These are phyloP conservation scores for Aspergillus neoniger DNA, from an alignment of 2,329 filamentous ascomycete species.

Conservation along the genomic window DNA sequence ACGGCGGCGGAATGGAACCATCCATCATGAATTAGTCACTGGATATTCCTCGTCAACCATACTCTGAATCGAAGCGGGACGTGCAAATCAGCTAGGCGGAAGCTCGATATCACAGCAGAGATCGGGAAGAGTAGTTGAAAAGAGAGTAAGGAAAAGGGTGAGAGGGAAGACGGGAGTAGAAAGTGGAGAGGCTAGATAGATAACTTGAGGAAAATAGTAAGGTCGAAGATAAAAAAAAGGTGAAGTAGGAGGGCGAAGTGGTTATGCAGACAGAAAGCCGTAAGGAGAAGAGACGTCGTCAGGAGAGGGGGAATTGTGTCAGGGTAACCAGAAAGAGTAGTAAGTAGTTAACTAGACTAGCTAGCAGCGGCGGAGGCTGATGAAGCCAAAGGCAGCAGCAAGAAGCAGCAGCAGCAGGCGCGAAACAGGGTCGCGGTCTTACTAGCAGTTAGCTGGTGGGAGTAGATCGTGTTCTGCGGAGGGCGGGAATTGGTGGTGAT, in stretches of 20 bases:
- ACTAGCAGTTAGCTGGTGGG: slow-evolving; percentile 1
- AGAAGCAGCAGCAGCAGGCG: not conserved
- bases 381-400: too few species aligned
- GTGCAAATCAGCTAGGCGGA: not conserved
- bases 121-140: slow-evolving; percentile 1
- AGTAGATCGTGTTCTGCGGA: slow-evolving; percentile 5
- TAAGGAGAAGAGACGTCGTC: slow-evolving; percentile 5
- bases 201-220: not conserved
- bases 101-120: not conserved
- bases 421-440: not conserved
- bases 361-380: not conserved
- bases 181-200: slow-evolving; percentile 1
- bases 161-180: not conserved
- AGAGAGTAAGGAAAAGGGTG: not conserved
- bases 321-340: slow-evolving; percentile 8
- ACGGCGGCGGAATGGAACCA: slow-evolving; percentile 27
- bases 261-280: slow-evolving; percentile 5
- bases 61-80: slow-evolving; percentile 15
- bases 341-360: too few species aligned
- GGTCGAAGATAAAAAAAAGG: slow-evolving; percentile 2
- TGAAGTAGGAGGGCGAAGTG: slow-evolving; percentile 4
- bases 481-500: slow-evolving; percentile 2
- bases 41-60: slow-evolving; percentile 19
- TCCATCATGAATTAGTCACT: slow-evolving; percentile 25
- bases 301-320: not conserved